Base-by-base conservation (phyloP, 176 grass and related monocot genomes). In the Hyparrhenia diplandra region DNA sequence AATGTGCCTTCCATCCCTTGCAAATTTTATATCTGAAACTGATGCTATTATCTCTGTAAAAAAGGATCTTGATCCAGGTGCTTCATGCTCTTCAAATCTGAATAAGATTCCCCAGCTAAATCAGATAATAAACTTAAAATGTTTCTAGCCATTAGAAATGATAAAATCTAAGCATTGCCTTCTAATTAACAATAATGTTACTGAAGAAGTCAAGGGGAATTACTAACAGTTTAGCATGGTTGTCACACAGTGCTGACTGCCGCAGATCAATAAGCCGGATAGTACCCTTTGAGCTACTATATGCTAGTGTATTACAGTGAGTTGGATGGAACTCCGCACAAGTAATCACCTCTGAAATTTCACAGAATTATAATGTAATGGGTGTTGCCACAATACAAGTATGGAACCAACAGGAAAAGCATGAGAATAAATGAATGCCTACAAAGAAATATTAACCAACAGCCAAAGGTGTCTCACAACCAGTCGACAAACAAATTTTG, bases 271-370 rank as follows among this genome's bases (percentile, higher is more conserved):
- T 88, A 80, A 98, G 92, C n/a, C 95, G 90, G 79, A 98, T 95
- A 85, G 92, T 93, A 55, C 95, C 95, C 92, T 95, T 98, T 79
- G 95, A 98, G 81, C 92, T 98, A 83, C 95, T 98, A 88, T 98
- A 98, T 24, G 95, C 95, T 78, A 98, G 78, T 85, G 86, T 92
- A 81, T 95, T 93, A 83, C 95, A 98, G 81, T 98, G 88, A 59
- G 60, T 88, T 71, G 95, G 95, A 73, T 98, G 95, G 86, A 98
- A 98, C 63, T 98, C 95, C 80, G 95, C 95, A 82, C 85, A 93
- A 39, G 95, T 98, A 88, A 98, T 98, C 82, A 98, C 95, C 92
- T 98, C 95, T 98, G 90, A 75, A 94, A 89, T 66, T 74, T 86
- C 49, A 90, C 41, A 20, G 20, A 23, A 67, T 58, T 58, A 24